Conservation (phyloP, 345 rosid species). For the Orychophragmus violaceus region DNA sequence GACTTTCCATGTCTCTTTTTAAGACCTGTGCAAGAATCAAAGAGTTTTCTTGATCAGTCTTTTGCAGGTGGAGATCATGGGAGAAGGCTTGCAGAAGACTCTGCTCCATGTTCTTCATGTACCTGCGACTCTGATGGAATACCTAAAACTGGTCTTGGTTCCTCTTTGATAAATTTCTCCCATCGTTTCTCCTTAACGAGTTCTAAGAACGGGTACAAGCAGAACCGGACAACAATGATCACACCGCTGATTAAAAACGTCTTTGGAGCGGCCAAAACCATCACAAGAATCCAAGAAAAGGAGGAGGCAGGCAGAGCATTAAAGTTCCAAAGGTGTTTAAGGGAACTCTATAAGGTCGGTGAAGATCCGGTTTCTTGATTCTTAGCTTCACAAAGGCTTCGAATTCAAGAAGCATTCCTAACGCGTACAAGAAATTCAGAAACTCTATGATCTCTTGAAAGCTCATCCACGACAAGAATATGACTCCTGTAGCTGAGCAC, state of each 20-base stretch:
- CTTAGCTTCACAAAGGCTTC: conserved; percentile 76
- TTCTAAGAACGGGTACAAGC: conserved; percentile 47
- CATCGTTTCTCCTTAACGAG: conserved; percentile 51
- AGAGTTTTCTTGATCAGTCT: too few species aligned
- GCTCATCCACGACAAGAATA: conserved; percentile 88
- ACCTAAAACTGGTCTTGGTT: conserved; percentile 7
- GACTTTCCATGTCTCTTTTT: too few species aligned
- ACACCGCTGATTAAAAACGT: conserved; percentile 60
- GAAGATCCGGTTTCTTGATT: conserved; percentile 69
- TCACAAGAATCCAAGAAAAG: conserved; percentile 63
- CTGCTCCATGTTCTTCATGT: too few species aligned
- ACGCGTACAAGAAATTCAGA: conserved; percentile 73
- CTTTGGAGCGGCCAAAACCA: conserved; percentile 65
- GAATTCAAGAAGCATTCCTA: conserved; percentile 87
- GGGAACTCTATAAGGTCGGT: conserved; percentile 68
- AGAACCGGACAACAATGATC: conserved; percentile 49
- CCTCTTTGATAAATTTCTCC: conserved; percentile 36
- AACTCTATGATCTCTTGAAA: conserved; percentile 90
- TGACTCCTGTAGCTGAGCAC: conserved; percentile 80
- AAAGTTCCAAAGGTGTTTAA: conserved; percentile 58
- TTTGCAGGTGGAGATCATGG: too few species aligned
- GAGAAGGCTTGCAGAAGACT: too few species aligned
- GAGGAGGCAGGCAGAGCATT: conserved; percentile 65
- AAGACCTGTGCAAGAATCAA: too few species aligned
- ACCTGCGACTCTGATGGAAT: conserved; percentile 16